phyloP scores from a whole-genome alignment of 345 rosid species.

The Murraya koenigii region DNA sequence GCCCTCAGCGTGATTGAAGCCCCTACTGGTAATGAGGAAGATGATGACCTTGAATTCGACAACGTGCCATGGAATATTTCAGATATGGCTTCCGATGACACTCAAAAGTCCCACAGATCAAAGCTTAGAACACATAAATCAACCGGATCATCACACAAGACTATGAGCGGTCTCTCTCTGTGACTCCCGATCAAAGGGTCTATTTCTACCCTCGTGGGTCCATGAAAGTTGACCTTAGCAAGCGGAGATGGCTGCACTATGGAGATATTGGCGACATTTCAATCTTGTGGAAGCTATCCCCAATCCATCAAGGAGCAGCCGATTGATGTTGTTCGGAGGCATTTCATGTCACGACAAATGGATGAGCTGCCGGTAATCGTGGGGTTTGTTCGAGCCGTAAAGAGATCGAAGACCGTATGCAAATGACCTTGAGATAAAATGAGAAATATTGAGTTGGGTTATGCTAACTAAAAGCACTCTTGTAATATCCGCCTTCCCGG shows the following conservation, averaged over 20 bases:
- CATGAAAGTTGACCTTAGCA: constrained; percentile 86
- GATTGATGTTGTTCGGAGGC: constrained; percentile 77
- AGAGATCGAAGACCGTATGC: constrained; percentile 68
- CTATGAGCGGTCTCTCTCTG: constrained; percentile 71
- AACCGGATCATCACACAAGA: constrained; percentile 69
- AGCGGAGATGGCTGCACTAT: constrained; percentile 80
- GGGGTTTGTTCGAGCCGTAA: constrained; percentile 92
- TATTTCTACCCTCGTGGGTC: constrained; percentile 46
- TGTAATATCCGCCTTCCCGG: constrained; percentile 14
- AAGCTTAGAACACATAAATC: constrained; percentile 70
- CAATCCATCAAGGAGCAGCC: constrained; percentile 86
- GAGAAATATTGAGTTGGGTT: constrained; percentile 5
- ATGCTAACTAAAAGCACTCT: constrained; percentile 32
- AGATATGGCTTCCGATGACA: constrained; percentile 79
- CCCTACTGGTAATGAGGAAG: constrained; percentile 94
- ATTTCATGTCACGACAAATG: constrained; percentile 91
- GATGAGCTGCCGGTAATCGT: constrained; percentile 95
- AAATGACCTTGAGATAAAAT: constrained; percentile 29
- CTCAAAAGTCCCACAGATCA: constrained; percentile 79
- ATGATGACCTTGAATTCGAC: constrained; percentile 71
- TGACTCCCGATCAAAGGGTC: constrained; percentile 83
- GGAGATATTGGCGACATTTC: constrained; percentile 88
- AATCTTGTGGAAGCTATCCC: constrained; percentile 86
- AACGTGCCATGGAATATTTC: constrained; percentile 67
- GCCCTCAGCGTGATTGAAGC: constrained; percentile 97